phyloP scores from a whole-genome alignment of 2,329 filamentous ascomycete genomes.

The Colletotrichum gigasporum region DNA sequence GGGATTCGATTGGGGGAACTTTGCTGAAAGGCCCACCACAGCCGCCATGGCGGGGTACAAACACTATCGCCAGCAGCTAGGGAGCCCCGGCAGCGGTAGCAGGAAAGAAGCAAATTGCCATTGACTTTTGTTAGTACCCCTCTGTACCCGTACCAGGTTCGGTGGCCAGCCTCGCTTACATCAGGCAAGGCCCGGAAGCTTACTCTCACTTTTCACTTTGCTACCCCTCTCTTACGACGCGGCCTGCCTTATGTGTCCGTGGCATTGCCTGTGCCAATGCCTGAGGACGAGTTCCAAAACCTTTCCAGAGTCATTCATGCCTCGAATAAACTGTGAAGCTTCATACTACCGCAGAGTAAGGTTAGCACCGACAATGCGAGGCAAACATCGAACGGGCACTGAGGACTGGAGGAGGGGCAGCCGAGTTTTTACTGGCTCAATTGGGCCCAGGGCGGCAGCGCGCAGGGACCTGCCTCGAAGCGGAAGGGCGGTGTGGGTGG shows the following conservation, averaged over 20 bases:
- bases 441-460: slow-evolving; percentile 7
- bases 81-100: not conserved
- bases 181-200: too few species aligned
- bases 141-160: not conserved
- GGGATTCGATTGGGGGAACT: slow-evolving; percentile 22
- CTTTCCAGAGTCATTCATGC: slow-evolving; percentile 1
- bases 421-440: slow-evolving; percentile 5
- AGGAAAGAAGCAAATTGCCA: not conserved
- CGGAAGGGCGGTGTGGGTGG: slow-evolving; percentile 27
- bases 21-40: slow-evolving; percentile 15
- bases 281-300: not conserved
- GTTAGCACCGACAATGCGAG: slow-evolving; percentile 2
- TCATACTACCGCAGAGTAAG: too few species aligned
- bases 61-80: slow-evolving; percentile 13
- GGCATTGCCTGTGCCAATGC: not conserved
- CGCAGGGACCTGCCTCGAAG: slow-evolving; percentile 28
- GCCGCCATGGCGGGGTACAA: slow-evolving; percentile 25
- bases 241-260: too few species aligned
- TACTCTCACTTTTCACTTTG: too few species aligned
- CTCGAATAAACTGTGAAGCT: too few species aligned
- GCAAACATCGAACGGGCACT: slow-evolving; percentile 4
- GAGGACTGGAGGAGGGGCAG: slow-evolving; percentile 11
- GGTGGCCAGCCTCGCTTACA: too few species aligned
- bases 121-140: slow-evolving; percentile 20
- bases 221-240: not conserved